Evolutionary conservation across 805 yeast genomes (phyloP).

Genomic region (Starmerella apicola): DNA sequence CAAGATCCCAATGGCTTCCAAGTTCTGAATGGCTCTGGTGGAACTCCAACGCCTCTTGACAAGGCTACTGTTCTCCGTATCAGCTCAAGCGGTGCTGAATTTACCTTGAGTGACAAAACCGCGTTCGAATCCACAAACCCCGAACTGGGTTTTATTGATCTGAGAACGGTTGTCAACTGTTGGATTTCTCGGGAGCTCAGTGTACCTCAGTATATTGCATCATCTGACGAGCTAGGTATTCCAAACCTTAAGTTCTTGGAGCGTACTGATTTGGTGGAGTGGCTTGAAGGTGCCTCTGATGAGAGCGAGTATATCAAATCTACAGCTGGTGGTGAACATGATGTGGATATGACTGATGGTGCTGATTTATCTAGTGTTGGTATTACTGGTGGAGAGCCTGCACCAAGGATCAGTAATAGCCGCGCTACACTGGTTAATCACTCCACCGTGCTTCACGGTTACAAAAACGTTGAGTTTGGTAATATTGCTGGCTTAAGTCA

Average conservation of each 20-base stretch:
- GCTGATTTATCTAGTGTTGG: neutral
- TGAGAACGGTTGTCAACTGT: constrained; percentile 30
- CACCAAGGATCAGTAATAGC: neutral
- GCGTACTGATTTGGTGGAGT: constrained; percentile 69
- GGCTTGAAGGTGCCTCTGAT: constrained; percentile 61
- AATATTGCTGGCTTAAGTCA: constrained; percentile 28
- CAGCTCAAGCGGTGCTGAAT: constrained; percentile 5
- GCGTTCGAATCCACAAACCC: constrained; percentile 12
- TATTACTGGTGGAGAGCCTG: neutral
- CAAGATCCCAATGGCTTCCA: constrained; percentile 6
- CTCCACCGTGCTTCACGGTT: constrained; percentile 31
- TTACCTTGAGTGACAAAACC: constrained; percentile 11
- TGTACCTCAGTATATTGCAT: constrained; percentile 69
- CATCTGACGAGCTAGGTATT: constrained; percentile 51
- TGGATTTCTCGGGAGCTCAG: constrained; percentile 64
- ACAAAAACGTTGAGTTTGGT: constrained; percentile 27
- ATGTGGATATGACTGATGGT: constrained; percentile 9
- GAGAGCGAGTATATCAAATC: constrained; percentile 41
- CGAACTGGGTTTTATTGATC: constrained; percentile 9
- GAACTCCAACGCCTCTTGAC: constrained; percentile 4
- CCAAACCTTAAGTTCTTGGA: constrained; percentile 70
- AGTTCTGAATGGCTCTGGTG: constrained; percentile 5
- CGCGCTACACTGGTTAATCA: constrained; percentile 30
- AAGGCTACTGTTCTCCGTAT: constrained; percentile 4
- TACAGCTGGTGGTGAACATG: constrained; percentile 12